phyloP scores from a whole-genome alignment of 768 basidiomycete genomes.

The Rhizopogon vulgaris region DNA sequence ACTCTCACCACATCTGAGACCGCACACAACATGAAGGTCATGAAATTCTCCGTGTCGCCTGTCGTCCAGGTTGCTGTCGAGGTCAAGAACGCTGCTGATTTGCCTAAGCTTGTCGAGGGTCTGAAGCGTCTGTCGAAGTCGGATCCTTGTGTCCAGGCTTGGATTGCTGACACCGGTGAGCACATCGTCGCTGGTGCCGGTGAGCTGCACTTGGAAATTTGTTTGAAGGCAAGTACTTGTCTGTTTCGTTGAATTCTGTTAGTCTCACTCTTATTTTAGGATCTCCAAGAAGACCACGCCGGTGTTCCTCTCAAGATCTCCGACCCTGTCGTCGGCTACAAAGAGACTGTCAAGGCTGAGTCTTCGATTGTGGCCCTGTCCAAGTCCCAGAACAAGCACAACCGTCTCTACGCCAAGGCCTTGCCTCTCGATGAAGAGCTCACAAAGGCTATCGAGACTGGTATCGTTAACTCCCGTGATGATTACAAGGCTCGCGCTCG shows the following conservation, averaged over 20 bases:
- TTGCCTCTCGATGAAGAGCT: conserved; percentile 92
- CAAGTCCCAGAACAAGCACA: conserved; percentile 99
- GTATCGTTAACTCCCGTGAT: conserved; percentile 83
- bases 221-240: conserved; percentile 70
- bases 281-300: conserved; percentile 99
- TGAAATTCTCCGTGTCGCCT: conserved; percentile 99
- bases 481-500: conserved; percentile 98
- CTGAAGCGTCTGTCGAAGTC: conserved; percentile 99
- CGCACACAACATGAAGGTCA: conserved; percentile 99
- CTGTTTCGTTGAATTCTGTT: neutral
- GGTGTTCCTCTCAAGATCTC: conserved; percentile 99
- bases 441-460: conserved; percentile 84
- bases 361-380: conserved; percentile 95
- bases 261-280: conserved; percentile 38
- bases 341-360: conserved; percentile 95
- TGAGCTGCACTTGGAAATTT: conserved; percentile 98
- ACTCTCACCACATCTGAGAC: conserved; percentile 97
- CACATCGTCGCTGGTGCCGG: conserved; percentile 99
- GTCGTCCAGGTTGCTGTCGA: conserved; percentile 99
- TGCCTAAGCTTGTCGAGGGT: conserved; percentile 99
- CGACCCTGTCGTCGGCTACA: conserved; percentile 94
- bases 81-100: conserved; percentile 98
- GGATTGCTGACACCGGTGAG: conserved; percentile 87
- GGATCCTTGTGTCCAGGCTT: conserved; percentile 97
- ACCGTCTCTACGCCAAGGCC: conserved; percentile 94